phyloP scores from a whole-genome alignment of 805 yeast species.

The Ogataea saltuana region DNA sequence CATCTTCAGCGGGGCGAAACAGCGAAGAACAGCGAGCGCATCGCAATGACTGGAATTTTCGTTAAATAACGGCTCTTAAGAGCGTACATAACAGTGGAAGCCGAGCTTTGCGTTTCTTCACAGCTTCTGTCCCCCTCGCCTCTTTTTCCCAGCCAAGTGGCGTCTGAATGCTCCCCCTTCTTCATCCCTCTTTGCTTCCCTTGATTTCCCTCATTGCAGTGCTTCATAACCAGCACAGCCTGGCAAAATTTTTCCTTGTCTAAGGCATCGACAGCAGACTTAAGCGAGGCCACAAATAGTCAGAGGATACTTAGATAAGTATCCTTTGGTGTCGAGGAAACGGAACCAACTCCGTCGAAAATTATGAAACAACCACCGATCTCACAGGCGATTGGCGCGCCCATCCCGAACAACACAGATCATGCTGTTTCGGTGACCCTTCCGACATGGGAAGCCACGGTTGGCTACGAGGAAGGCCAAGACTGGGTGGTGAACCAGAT shows the following conservation, averaged over 20 bases:
- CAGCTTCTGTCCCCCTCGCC: background rate
- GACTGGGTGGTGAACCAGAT: slow-evolving; percentile 74
- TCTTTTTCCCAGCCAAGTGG: too few relatives aligned
- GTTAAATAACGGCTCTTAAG: too few relatives aligned
- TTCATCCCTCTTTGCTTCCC: background rate
- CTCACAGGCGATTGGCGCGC: slow-evolving; percentile 63
- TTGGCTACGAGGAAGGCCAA: slow-evolving; percentile 91
- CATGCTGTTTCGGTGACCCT: slow-evolving; percentile 95
- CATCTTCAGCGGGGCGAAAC: too few relatives aligned
- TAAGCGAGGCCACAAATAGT: background rate
- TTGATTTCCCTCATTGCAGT: background rate
- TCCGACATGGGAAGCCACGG: slow-evolving; percentile 93
- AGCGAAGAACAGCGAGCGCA: too few relatives aligned
- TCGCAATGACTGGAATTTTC: too few relatives aligned
- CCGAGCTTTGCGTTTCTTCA: too few relatives aligned
- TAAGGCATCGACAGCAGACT: background rate
- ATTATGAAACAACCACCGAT: slow-evolving; percentile 17
- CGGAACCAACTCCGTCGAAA: background rate
- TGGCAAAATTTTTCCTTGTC: slow-evolving; percentile 1
- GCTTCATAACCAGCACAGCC: slow-evolving; percentile 9
- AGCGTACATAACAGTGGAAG: too few relatives aligned
- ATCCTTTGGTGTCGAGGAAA: background rate
- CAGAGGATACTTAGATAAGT: too few relatives aligned
- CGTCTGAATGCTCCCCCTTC: too few relatives aligned
- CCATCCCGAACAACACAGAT: slow-evolving; percentile 85